Base-by-base conservation (phyloP, 371 early-diverging fungal genomes). In the Mortierella sp. region DNA sequence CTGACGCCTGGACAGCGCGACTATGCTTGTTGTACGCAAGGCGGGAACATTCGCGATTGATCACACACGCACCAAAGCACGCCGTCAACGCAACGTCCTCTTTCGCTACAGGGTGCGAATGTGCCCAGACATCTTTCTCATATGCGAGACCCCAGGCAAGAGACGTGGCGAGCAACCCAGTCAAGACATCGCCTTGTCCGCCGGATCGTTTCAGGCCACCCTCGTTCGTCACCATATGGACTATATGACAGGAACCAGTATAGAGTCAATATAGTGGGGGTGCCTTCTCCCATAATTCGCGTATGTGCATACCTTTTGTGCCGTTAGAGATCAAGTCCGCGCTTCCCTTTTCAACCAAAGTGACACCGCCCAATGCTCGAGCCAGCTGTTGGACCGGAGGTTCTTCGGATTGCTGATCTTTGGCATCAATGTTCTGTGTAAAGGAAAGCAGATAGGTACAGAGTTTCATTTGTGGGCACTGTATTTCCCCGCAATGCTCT, bases 101-200 rank as follows among this genome's bases (percentile, higher is more conserved):
- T 9, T 44, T 21, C n/a, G 34, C 49, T 14, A 56, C 56, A 2
- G 44, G 19, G 6, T 60, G 49, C 9, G 68, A 78, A 78, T 88
- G 88, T 83, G 82, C 67, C 88, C 92, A 92, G 19, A 82, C 71
- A 23, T 82, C 80, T 32, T 82, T 83, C 47, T 89, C 79, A 64
- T 92, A 92, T 6, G 78, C 81, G 31, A 86, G 83, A 19, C 89
- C 90, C 97, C 97, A 98, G 0, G 94, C 94, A 42, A 97, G 54
- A 50, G 97, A 96, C 12, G 97, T 86, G 4, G 93, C 95, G 27
- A 97, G 66, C 11, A 90, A 71, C 3, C 99, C 99, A 17, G 93
- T 83, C 24, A 99, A 82, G n/a, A 99, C 83, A 80, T 99, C 99
- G 15, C 99, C 99, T 79, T 98, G 99, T 7, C 99, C 99, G 15